Evolutionary conservation across 176 grass and related monocot genomes (phyloP).

Genomic region (Calamus simplicifolius): DNA sequence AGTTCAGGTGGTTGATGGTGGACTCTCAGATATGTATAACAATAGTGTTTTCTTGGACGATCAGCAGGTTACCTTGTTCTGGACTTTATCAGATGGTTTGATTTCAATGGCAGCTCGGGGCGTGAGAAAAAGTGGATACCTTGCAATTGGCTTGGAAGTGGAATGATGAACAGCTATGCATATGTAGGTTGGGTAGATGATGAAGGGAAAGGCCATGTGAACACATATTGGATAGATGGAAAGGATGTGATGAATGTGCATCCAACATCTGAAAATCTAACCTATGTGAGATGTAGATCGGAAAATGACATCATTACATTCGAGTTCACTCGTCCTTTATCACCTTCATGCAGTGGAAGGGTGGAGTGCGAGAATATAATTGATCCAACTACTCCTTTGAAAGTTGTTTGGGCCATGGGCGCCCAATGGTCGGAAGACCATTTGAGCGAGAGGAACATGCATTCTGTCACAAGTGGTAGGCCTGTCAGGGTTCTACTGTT

Average conservation of each 20-base stretch:
- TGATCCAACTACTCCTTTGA: constrained; percentile 63
- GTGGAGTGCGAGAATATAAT: constrained; percentile 75
- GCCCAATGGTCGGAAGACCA: constrained; percentile 52
- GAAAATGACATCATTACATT: constrained; percentile 62
- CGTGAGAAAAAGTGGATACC: constrained; percentile 76
- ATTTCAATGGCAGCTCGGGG: constrained; percentile 70
- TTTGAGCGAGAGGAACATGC: constrained; percentile 60
- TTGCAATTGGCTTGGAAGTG: constrained; percentile 61
- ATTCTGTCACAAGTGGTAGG: constrained; percentile 65
- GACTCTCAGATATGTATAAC: constrained; percentile 90
- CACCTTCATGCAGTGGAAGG: constrained; percentile 51
- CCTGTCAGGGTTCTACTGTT: constrained; percentile 47
- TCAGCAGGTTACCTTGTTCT: constrained; percentile 81
- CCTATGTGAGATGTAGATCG: constrained; percentile 49
- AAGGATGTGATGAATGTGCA: constrained; percentile 57
- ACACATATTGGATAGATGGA: constrained; percentile 63
- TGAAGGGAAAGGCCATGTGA: constrained; percentile 56
- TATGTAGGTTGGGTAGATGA: constrained; percentile 78
- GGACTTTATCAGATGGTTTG: constrained; percentile 60
- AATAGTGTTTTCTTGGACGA: constrained; percentile 80
- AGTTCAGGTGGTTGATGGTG: constrained; percentile 69
- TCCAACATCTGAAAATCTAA: constrained; percentile 54
- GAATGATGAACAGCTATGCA: constrained; percentile 73
- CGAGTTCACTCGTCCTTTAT: constrained; percentile 60
- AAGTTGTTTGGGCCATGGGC: constrained; percentile 80